Evolutionary conservation across 2,329 filamentous ascomycete genomes (phyloP).

Genomic region (Alternaria sp.): DNA sequence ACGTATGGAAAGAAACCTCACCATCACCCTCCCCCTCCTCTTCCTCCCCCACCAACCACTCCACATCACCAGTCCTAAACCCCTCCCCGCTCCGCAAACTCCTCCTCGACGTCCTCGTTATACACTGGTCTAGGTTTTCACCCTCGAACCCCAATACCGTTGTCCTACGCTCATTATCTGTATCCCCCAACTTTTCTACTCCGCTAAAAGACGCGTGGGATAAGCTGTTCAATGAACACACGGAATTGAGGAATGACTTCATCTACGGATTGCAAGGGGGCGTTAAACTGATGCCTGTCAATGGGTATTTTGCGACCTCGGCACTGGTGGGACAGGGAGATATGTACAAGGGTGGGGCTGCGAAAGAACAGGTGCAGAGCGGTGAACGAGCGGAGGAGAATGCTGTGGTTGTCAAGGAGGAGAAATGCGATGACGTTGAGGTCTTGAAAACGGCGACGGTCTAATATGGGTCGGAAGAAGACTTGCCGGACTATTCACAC

Average conservation of each 20-base stretch:
- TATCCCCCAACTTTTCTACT: conserved; percentile 7
- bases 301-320: conserved; percentile 16
- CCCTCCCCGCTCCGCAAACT: conserved; percentile 19
- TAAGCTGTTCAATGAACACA: conserved; percentile 17
- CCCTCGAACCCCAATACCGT: background rate
- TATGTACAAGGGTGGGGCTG: background rate
- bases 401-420: background rate
- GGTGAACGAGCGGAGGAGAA: background rate
- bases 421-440: background rate
- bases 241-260: conserved; percentile 23
- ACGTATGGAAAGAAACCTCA: conserved; percentile 19
- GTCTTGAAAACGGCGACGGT: background rate
- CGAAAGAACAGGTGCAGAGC: background rate
- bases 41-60: too few relatives aligned
- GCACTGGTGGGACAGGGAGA: background rate
- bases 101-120: conserved; percentile 21
- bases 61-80: background rate
- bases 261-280: conserved; percentile 24
- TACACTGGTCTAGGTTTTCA: conserved; percentile 18
- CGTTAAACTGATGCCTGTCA: conserved; percentile 1
- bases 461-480: background rate
- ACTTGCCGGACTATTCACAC: too few relatives aligned
- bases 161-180: background rate
- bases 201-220: conserved; percentile 18
- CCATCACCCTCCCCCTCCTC: background rate